Percentiles rank a stretch among this genome's conserved stretches.
These are phyloP conservation scores for Sordariomycetes sp. DNA, from an alignment of 2,329 filamentous ascomycete genomes.

Conservation along the genomic window DNA sequence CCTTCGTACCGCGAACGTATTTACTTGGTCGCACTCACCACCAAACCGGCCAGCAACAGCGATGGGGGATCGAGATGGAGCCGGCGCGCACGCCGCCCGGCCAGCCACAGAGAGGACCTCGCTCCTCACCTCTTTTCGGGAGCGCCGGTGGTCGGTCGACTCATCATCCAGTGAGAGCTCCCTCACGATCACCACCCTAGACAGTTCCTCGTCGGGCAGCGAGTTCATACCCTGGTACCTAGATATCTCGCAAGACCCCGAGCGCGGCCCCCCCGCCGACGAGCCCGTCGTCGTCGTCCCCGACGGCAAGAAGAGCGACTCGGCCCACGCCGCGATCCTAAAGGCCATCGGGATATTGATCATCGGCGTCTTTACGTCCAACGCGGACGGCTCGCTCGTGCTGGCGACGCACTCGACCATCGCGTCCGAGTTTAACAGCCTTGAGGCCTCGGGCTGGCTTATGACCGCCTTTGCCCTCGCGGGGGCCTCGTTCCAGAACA, in stretches of 20 bases:
- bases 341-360: conserved; percentile 13
- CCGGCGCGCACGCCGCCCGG: background rate
- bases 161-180: conserved; percentile 4
- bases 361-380: conserved; percentile 48
- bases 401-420: conserved; percentile 55
- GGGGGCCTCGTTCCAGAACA: conserved; percentile 17
- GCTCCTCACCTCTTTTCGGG: background rate
- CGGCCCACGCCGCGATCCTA: conserved; percentile 2
- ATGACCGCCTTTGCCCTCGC: conserved; percentile 20
- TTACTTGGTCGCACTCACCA: background rate
- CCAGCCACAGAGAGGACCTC: background rate
- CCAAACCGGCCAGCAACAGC: background rate
- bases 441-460: conserved; percentile 39
- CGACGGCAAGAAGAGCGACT: background rate
- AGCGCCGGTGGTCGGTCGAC: background rate
- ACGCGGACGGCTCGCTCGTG: conserved; percentile 53
- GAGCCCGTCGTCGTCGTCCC: background rate
- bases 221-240: conserved; percentile 1
- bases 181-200: conserved; percentile 2
- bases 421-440: conserved; percentile 46
- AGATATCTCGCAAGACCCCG: background rate
- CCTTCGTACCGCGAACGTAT: background rate
- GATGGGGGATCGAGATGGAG: background rate
- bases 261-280: background rate
- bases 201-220: background rate